Percentiles rank a stretch among this genome's conserved stretches.
phyloP scores from a whole-genome alignment of 2,329 filamentous ascomycete species.

The Mycosphaerelloides madeirae region DNA sequence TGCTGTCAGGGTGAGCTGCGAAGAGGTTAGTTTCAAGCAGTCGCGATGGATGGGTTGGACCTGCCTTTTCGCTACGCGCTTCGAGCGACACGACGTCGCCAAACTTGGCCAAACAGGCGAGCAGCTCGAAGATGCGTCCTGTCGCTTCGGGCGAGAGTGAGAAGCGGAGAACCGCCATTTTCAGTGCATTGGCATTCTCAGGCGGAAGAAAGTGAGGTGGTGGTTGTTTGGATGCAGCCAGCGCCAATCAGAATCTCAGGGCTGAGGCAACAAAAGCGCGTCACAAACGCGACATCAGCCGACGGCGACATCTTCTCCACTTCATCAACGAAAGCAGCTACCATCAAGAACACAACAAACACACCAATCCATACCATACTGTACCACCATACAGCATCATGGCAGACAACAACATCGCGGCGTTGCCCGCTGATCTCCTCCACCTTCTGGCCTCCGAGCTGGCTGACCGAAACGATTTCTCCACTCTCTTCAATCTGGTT shows the following conservation, averaged over 20 bases:
- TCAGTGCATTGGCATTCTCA: constrained; percentile 6
- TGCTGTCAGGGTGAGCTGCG: constrained; percentile 65
- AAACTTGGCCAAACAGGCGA: constrained; percentile 73
- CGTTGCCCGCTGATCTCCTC: constrained; percentile 56
- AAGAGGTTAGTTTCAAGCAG: constrained; percentile 9
- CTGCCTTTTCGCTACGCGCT: constrained; percentile 62
- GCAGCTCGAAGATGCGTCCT: constrained; percentile 64
- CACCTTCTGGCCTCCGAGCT: constrained; percentile 59
- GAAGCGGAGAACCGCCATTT: constrained; percentile 58
- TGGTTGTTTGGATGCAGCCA: too few relatives aligned
- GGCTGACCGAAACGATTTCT: constrained; percentile 52
- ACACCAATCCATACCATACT: background rate
- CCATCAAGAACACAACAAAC: background rate
- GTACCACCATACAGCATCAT: constrained; percentile 1
- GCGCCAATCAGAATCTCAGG: too few relatives aligned
- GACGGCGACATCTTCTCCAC: background rate
- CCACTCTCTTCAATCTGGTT: constrained; percentile 57
- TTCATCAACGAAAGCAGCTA: constrained; percentile 4
- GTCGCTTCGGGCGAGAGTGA: constrained; percentile 70
- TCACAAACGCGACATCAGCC: background rate
- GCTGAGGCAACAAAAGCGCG: too few relatives aligned
- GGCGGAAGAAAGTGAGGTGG: background rate
- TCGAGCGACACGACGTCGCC: constrained; percentile 74
- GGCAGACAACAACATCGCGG: constrained; percentile 7
- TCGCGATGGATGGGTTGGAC: constrained; percentile 4